Evolutionary conservation across 305 asterid genomes (phyloP), one percentile per base, ranked within the genome.

Genomic region (Caryopteris hybrid): DNA sequence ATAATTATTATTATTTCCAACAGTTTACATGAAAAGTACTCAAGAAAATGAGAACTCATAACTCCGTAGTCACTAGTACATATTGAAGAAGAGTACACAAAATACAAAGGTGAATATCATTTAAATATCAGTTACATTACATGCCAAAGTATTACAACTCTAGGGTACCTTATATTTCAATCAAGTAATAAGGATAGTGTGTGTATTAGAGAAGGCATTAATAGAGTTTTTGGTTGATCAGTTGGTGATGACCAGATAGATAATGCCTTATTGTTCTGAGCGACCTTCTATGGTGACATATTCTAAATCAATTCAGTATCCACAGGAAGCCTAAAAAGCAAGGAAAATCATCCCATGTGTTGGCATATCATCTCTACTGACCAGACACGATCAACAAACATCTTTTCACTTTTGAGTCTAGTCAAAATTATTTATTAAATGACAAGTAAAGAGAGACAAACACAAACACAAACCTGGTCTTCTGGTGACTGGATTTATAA

Each of bases 381-480:
- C n/a, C n/a, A n/a, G n/a, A n/a, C n/a, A n/a, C n/a, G n/a, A n/a
- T n/a, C n/a, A n/a, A n/a, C n/a, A n/a, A n/a, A n/a, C n/a, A n/a
- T n/a, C n/a, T n/a, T n/a, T n/a, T n/a, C n/a, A n/a, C n/a, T n/a
- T n/a, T n/a, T n/a, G n/a, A n/a, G n/a, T n/a, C n/a, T n/a, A n/a
- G n/a, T n/a, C n/a, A n/a, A n/a, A n/a, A n/a, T n/a, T n/a, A n/a
- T n/a, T n/a, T n/a, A n/a, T n/a, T n/a, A n/a, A n/a, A n/a, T n/a
- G n/a, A n/a, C n/a, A n/a, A n/a, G n/a, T n/a, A n/a, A n/a, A n/a
- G n/a, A n/a, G n/a, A n/a, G n/a, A n/a, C n/a, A 17, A 39, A 50
- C 34, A 55, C 53, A 46, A 33, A 51, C 29, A 62, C 45, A 51
- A 55, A 76, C 81, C 84, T 76, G 74, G 48, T 72, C 42, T 47